phyloP scores from a whole-genome alignment of 2,329 filamentous ascomycete genomes.

The Apiospora phragmitis region DNA sequence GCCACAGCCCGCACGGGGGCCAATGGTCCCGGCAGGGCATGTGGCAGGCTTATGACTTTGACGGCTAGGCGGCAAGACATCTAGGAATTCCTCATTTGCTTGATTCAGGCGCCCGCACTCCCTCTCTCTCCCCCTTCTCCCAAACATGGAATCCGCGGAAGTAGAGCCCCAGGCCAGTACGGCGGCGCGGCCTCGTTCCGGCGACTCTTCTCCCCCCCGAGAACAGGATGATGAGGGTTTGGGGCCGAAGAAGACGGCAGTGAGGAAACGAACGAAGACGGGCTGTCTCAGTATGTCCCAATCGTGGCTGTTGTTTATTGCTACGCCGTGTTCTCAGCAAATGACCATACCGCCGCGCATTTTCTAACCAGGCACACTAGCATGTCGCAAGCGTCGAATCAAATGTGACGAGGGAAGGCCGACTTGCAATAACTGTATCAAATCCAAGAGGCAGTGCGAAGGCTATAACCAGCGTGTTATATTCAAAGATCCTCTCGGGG shows the following conservation, averaged over 20 bases:
- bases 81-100: conserved; percentile 11
- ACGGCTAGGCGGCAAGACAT: conserved; percentile 18
- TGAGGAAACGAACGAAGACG: conserved; percentile 81
- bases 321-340: conserved; percentile 9
- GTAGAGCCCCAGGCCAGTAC: conserved; percentile 6
- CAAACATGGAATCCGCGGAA: conserved; percentile 31
- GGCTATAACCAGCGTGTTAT: conserved; percentile 80
- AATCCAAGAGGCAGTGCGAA: conserved; percentile 81
- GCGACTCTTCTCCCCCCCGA: conserved; percentile 33
- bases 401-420: conserved; percentile 93
- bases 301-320: conserved; percentile 20
- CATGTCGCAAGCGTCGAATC: conserved; percentile 91
- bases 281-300: conserved; percentile 76
- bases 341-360: conserved; percentile 5
- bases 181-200: conserved; percentile 25
- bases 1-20: conserved; percentile 18
- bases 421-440: conserved; percentile 80
- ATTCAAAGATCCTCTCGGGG: conserved; percentile 72
- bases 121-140: conserved; percentile 8
- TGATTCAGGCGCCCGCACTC: conserved; percentile 13
- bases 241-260: conserved; percentile 47
- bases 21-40: conserved; percentile 19
- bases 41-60: conserved; percentile 20
- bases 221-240: conserved; percentile 39
- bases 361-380: conserved; percentile 42